Conservation (phyloP, 306 rosid species). For the Neltuma alba region DNA sequence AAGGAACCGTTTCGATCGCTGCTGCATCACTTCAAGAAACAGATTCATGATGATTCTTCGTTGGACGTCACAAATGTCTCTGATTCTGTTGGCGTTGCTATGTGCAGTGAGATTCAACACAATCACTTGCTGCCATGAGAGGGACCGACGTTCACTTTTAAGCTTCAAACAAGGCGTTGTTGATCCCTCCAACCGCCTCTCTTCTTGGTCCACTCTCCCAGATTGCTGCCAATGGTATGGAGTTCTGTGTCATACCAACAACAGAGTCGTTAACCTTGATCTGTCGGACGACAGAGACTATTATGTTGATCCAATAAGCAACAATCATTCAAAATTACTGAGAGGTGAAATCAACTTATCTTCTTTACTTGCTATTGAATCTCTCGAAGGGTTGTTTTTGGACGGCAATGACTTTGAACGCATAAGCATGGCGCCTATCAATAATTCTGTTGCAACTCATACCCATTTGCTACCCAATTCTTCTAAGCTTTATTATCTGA, state of each 20-base stretch:
- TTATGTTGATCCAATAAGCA: too few species aligned
- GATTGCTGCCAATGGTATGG: background rate
- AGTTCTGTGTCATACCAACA: background rate
- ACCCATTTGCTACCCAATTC: background rate
- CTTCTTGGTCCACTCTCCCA: background rate
- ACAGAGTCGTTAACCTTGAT: background rate
- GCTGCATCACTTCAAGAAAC: too few species aligned
- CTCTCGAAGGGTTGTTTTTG: background rate
- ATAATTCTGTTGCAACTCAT: too few species aligned
- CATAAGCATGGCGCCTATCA: background rate
- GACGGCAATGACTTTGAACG: background rate
- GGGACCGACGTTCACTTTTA: background rate
- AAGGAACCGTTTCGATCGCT: too few species aligned
- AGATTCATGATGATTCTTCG: too few species aligned
- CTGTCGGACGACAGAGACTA: too few species aligned
- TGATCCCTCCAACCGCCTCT: background rate
- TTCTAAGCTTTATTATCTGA: background rate
- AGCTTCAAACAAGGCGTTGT: background rate
- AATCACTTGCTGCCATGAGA: background rate
- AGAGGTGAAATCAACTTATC: background rate
- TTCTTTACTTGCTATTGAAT: background rate
- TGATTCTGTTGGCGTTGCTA: too few species aligned
- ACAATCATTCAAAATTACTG: background rate
- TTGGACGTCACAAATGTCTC: too few species aligned
- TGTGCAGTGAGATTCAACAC: background rate